phyloP scores from a whole-genome alignment of 345 rosid genomes.

The Acer saccharum region DNA sequence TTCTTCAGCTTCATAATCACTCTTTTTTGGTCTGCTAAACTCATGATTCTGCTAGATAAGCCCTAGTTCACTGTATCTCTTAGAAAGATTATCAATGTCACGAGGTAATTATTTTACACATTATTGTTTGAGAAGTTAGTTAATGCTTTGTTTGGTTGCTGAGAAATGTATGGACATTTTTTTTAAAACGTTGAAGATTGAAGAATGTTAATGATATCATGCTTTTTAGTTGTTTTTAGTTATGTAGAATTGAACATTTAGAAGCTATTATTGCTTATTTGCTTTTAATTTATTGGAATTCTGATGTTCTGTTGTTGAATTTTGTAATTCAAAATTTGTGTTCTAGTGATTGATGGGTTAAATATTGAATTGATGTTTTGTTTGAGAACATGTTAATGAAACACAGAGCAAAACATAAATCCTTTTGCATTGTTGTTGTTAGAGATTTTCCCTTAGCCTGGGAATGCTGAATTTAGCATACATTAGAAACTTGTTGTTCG shows the following conservation, averaged over 20 bases:
- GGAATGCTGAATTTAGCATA: background rate
- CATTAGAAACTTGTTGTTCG: background rate
- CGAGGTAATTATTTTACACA: background rate
- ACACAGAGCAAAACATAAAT: too few species aligned
- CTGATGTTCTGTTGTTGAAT: background rate
- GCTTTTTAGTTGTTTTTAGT: background rate
- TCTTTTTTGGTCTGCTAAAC: background rate
- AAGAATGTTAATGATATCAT: background rate
- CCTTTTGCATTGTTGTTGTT: background rate
- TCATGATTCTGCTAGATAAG: background rate
- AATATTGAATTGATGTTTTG: background rate
- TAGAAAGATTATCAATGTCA: background rate
- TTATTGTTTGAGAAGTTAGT: background rate
- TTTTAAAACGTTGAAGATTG: background rate
- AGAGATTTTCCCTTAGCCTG: background rate
- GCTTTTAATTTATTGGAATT: background rate
- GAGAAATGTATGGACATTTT: conserved; percentile 1
- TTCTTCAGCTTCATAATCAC: background rate
- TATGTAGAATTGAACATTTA: background rate
- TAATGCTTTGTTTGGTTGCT: background rate
- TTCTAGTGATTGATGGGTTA: background rate
- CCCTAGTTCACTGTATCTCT: background rate
- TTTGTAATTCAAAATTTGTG: background rate
- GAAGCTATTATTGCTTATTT: background rate
- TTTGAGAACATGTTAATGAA: too few species aligned